Conservation (phyloP, 805 yeast species). For the Metschnikowia drakensbergensis region DNA sequence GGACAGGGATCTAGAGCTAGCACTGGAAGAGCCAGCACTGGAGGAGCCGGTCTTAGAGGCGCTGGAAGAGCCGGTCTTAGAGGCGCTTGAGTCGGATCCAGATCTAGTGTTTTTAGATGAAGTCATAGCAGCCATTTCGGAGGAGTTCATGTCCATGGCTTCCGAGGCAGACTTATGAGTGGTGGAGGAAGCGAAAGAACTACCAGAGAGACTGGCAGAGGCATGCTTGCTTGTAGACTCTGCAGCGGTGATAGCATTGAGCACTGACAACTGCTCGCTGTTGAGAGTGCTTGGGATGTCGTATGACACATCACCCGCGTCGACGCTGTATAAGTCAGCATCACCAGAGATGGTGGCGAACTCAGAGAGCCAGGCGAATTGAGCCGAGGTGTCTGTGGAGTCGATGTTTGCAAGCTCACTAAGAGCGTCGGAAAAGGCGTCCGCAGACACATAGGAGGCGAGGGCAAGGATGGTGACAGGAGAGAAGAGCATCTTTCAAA, state of each 20-base stretch:
- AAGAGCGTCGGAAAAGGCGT: slow-evolving; percentile 2
- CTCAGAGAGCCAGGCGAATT: slow-evolving; percentile 1
- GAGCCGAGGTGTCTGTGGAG: slow-evolving; percentile 5
- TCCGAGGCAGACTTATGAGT: neutral
- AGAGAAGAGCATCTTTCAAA: slow-evolving; percentile 4
- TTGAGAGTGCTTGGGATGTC: neutral
- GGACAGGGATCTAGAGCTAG: slow-evolving; percentile 3
- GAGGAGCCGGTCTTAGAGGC: neutral
- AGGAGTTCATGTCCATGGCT: neutral
- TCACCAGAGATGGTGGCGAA: slow-evolving; percentile 1
- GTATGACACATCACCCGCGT: neutral
- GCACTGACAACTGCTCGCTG: neutral
- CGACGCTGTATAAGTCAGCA: neutral
- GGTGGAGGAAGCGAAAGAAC: neutral
- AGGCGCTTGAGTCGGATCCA: neutral
- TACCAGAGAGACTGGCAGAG: neutral
- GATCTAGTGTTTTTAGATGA: neutral
- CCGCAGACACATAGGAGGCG: slow-evolving; percentile 9
- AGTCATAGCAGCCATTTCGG: neutral
- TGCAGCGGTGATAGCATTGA: neutral
- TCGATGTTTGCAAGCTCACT: slow-evolving; percentile 2
- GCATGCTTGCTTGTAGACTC: neutral
- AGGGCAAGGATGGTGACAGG: slow-evolving; percentile 4
- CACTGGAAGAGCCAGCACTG: slow-evolving; percentile 1
- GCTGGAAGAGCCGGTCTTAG: neutral